Evolutionary conservation across 345 rosid genomes (phyloP).

Genomic region (Draba incana): DNA sequence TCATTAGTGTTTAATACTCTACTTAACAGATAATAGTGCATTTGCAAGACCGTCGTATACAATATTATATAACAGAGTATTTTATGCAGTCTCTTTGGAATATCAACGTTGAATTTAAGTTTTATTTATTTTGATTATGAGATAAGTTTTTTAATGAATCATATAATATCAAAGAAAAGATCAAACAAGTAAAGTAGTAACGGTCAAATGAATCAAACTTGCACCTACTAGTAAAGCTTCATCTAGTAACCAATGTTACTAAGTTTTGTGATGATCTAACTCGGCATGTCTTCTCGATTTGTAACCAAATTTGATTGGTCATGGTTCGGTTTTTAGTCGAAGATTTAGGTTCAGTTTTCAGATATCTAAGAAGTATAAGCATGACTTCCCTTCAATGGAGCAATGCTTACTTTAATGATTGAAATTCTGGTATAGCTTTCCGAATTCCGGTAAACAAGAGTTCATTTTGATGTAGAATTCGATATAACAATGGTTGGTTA

Average conservation of each 20-base stretch:
- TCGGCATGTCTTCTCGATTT: no score
- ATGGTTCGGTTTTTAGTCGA: no score
- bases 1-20: background rate
- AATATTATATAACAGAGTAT: no score
- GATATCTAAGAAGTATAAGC: no score
- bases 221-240: constrained; percentile 22
- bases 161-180: constrained; percentile 9
- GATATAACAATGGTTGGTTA: background rate
- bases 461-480: background rate
- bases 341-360: no score
- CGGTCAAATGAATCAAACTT: constrained; percentile 21
- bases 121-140: background rate
- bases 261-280: no score
- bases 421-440: background rate
- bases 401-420: no score
- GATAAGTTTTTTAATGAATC: background rate
- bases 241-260: background rate
- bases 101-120: constrained; percentile 18
- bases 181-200: constrained; percentile 6
- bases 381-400: no score
- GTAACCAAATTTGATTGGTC: no score
- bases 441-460: background rate
- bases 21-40: background rate
- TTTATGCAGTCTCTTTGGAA: constrained; percentile 7
- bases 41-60: constrained; percentile 29